Evolutionary conservation across 495 filamentous ascomycete genomes (phyloP), one percentile per base, ranked within the genome.

Genomic region (Neurospora pannonica): DNA sequence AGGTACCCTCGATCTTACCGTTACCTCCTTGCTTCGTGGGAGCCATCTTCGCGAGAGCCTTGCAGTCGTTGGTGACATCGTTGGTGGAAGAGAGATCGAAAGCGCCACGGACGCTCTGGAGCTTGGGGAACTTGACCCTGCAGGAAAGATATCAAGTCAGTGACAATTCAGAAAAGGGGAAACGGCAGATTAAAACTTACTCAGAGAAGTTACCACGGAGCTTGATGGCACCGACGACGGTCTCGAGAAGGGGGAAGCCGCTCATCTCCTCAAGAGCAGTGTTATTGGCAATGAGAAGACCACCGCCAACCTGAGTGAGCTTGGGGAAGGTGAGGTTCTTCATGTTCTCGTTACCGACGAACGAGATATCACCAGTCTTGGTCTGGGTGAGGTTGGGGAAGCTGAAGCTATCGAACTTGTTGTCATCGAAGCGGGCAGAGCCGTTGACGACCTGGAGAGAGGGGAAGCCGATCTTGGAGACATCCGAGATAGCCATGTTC

Each of bases 401-500:
- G 38, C 76, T 77, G 83, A 97, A 89, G 15, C 81, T 83, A 60
- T 79, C 74, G 83, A 98, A 91, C 81, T 85, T 88, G 88, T 93
- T 94, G 74, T 89, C 90, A 85, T 92, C 93, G 83, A 98, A 93
- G 74, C 92, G 92, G 78, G 97, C 87, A 71, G 94, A 92, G 78
- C 91, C 89, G 80, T 92, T 94, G 71, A 97, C 88, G 38, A 85
- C 85, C 75, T 87, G 79, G 48, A 99, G 90, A n/a, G 92, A 91
- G 19, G 96, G 96, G 40, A 95, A 83, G 24, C 82, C 86, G 81
- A 97, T 85, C 60, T 82, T 85, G 76, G 90, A 90, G 84, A 93
- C 91, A 85, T 97, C 95, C 82, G 91, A 88, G 85, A 98, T 90
- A 72, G 93, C 95, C 87, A 97, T 90, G 88, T 97, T 94, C 81